phyloP scores from a whole-genome alignment of 2,329 filamentous ascomycete genomes.

The Trichophyton schoenleinii region DNA sequence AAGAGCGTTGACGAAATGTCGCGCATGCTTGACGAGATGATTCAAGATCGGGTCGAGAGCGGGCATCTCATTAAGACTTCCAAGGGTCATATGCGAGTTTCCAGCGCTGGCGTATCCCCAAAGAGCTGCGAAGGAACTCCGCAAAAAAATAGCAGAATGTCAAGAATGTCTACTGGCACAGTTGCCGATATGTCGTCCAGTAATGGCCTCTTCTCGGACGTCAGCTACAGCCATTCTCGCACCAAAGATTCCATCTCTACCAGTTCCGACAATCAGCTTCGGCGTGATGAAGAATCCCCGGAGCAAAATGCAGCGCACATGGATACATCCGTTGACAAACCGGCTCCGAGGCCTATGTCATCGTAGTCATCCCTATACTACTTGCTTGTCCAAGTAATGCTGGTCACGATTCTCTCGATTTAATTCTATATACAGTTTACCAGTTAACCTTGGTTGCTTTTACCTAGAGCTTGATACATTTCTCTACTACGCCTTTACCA shows the following conservation, averaged over 20 bases:
- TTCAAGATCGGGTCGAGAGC: conserved; percentile 70
- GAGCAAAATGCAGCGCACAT: neutral
- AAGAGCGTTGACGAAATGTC: conserved; percentile 86
- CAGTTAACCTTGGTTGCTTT: neutral
- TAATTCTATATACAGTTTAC: neutral
- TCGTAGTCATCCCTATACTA: neutral
- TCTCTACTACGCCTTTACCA: neutral
- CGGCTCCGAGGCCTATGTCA: neutral
- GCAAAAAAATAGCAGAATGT: neutral
- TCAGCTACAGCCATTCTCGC: neutral
- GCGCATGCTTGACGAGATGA: conserved; percentile 90
- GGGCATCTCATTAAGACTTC: conserved; percentile 55
- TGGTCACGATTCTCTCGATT: neutral
- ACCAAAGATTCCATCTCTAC: neutral
- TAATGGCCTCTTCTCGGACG: neutral
- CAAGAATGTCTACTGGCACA: neutral
- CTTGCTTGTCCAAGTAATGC: neutral
- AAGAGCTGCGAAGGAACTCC: neutral
- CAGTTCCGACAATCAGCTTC: neutral
- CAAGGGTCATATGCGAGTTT: conserved; percentile 43
- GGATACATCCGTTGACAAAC: neutral
- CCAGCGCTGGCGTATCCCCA: conserved; percentile 29
- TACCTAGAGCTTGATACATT: neutral
- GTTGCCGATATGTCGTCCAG: neutral
- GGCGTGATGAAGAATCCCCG: neutral